phyloP scores from a whole-genome alignment of 768 basidiomycete species.

The Guyanaporus albipodus region DNA sequence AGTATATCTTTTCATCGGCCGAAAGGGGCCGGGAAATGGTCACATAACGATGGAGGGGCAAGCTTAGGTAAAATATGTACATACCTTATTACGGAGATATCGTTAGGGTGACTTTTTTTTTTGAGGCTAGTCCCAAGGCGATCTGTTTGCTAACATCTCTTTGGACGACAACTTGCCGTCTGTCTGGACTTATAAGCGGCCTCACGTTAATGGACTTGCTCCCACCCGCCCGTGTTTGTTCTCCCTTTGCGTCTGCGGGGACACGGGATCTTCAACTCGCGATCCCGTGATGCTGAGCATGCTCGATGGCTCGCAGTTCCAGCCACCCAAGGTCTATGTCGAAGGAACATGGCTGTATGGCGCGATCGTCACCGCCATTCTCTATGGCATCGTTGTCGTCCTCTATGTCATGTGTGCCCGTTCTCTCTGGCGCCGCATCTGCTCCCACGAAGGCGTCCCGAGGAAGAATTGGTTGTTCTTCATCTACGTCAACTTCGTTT shows the following conservation, averaged over 20 bases:
- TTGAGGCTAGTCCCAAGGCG: no score
- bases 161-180: no score
- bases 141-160: no score
- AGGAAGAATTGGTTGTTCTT: slow-evolving; percentile 28
- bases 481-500: slow-evolving; percentile 28
- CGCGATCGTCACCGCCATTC: slow-evolving; percentile 24
- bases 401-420: slow-evolving; percentile 25
- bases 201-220: neutral
- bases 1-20: no score
- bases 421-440: slow-evolving; percentile 26
- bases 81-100: no score
- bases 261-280: neutral
- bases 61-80: no score
- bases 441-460: neutral
- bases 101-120: no score
- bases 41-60: no score
- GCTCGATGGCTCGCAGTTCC: slow-evolving; percentile 7
- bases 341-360: slow-evolving; percentile 32
- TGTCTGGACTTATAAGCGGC: no score
- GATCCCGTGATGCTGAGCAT: slow-evolving; percentile 14
- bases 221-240: slow-evolving; percentile 10
- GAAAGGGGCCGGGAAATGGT: no score
- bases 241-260: neutral
- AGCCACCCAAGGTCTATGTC: slow-evolving; percentile 13
- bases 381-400: slow-evolving; percentile 28